These are phyloP conservation scores for Trypanosoma cruzi DNA, from an alignment of 208 protist genomes.

Conservation along the genomic window DNA sequence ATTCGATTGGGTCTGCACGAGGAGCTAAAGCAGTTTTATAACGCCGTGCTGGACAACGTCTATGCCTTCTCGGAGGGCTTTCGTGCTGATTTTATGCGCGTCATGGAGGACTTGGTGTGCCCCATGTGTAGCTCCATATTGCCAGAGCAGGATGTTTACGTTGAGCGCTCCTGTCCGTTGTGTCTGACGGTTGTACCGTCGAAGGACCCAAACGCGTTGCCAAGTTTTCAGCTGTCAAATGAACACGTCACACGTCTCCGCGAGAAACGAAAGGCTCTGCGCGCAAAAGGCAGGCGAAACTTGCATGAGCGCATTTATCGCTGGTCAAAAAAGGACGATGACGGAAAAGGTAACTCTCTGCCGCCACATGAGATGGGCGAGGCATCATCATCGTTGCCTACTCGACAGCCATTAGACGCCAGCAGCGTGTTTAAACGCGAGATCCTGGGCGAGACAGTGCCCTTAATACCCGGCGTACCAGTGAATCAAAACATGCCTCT, in stretches of 20 bases:
- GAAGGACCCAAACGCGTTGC: conserved; percentile 47
- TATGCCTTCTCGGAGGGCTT: conserved; percentile 61
- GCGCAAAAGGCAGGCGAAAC: conserved; percentile 38
- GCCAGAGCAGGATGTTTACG: conserved; percentile 53
- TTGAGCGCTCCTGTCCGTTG: conserved; percentile 61
- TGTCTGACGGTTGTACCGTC: conserved; percentile 67
- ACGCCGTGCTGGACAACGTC: conserved; percentile 79
- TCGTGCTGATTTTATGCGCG: conserved; percentile 64
- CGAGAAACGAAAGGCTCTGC: conserved; percentile 44
- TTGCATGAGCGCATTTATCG: conserved; percentile 43
- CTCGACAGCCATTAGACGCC: conserved; percentile 20
- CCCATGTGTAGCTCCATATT: conserved; percentile 67
- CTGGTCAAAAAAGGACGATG: conserved; percentile 20
- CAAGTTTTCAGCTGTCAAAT: conserved; percentile 72
- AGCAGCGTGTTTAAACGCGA: conserved; percentile 22
- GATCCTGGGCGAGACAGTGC: conserved; percentile 22
- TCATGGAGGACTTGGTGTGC: conserved; percentile 80
- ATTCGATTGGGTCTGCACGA: conserved; percentile 69
- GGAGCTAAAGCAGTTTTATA: conserved; percentile 78
- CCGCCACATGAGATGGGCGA: background rate
- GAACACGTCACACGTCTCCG: conserved; percentile 61
- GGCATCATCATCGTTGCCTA: background rate
- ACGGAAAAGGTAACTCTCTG: background rate
- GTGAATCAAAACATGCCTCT: conserved; percentile 23
- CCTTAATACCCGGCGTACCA: conserved; percentile 39